A percentile compares a stretch with the other conserved stretches of the same genome.
These are phyloP conservation scores for Pestalotiopsis sp. DNA, from an alignment of 2,329 filamentous ascomycete species.

Conservation along the genomic window DNA sequence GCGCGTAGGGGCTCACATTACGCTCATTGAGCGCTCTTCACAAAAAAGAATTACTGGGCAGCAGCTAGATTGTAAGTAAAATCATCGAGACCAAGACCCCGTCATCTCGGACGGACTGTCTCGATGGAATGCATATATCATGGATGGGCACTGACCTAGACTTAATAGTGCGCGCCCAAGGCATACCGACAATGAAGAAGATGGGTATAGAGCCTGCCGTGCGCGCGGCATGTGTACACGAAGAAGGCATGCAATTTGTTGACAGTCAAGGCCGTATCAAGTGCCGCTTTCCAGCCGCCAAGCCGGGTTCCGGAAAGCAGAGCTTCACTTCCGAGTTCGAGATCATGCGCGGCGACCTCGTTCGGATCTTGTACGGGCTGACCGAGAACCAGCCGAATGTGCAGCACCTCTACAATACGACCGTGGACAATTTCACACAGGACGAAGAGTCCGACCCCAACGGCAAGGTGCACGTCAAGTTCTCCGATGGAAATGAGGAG, in stretches of 20 bases:
- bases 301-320: conserved; percentile 42
- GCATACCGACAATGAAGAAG: conserved; percentile 23
- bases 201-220: conserved; percentile 22
- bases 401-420: conserved; percentile 32
- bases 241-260: conserved; percentile 50
- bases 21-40: conserved; percentile 27
- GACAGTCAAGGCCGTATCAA: conserved; percentile 36
- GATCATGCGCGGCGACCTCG: conserved; percentile 59
- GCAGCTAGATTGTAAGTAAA: conserved; percentile 21
- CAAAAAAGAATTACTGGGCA: conserved; percentile 23
- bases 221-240: conserved; percentile 36
- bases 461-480: conserved; percentile 33
- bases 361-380: conserved; percentile 47
- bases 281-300: conserved; percentile 42
- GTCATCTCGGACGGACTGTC: too few relatives aligned
- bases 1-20: conserved; percentile 21
- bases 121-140: too few relatives aligned
- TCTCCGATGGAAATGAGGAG: conserved; percentile 44
- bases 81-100: too few relatives aligned
- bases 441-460: conserved; percentile 18
- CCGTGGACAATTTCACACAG: conserved; percentile 30
- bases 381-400: conserved; percentile 29
- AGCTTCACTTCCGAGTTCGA: conserved; percentile 58
- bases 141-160: background rate
- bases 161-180: conserved; percentile 22